These are phyloP conservation scores for Cutaneotrichosporon cavernicola DNA, from an alignment of 1,284 basidiomycete species.

Conservation along the genomic window DNA sequence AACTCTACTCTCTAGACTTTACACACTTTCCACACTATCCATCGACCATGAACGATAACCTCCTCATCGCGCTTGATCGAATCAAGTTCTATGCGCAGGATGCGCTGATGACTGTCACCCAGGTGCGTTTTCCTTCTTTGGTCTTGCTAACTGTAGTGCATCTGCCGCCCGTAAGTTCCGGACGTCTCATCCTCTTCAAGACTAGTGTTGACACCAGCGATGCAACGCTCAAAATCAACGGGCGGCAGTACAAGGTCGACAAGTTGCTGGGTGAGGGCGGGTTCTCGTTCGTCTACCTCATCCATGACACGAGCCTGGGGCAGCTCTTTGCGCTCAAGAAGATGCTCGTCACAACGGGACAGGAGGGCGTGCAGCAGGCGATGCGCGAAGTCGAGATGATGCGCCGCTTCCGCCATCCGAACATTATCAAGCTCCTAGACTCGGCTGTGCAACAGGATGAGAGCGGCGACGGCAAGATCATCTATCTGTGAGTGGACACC, in stretches of 20 bases:
- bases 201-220: slow-evolving; percentile 31
- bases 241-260: slow-evolving; percentile 83
- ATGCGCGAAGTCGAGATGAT: slow-evolving; percentile 91
- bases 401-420: slow-evolving; percentile 75
- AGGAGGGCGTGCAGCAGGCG: slow-evolving; percentile 56
- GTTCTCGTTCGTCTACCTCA: slow-evolving; percentile 93
- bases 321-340: slow-evolving; percentile 92
- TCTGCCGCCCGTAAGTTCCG: slow-evolving; percentile 51
- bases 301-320: slow-evolving; percentile 65
- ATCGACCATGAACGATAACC: slow-evolving; percentile 36
- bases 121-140: slow-evolving; percentile 29
- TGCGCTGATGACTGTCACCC: slow-evolving; percentile 40
- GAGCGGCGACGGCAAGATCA: slow-evolving; percentile 76
- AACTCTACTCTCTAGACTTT: background rate
- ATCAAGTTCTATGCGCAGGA: slow-evolving; percentile 44
- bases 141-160: slow-evolving; percentile 35
- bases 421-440: slow-evolving; percentile 59
- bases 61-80: slow-evolving; percentile 44
- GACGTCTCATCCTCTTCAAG: background rate
- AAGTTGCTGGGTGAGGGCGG: slow-evolving; percentile 85
- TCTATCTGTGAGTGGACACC: slow-evolving; percentile 63
- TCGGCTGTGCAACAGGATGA: slow-evolving; percentile 92
- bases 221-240: slow-evolving; percentile 83
- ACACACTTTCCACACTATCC: background rate
- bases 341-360: slow-evolving; percentile 79